Conservation (phyloP, 1,284 basidiomycete genomes). For the Moniliella sp. region DNA sequence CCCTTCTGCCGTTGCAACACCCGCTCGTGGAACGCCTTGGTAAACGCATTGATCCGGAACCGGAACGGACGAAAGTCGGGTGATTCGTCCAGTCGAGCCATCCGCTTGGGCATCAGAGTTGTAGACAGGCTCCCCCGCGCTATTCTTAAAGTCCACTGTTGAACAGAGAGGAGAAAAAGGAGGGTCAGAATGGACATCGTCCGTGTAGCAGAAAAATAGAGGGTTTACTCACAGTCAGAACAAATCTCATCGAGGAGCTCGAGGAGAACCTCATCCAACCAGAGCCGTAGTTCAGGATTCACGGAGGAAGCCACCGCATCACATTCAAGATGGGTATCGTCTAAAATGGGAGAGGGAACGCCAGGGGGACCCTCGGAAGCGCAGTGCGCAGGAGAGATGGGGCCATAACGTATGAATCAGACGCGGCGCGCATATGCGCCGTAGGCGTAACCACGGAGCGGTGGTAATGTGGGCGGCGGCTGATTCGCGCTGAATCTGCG, state of each 20-base stretch:
- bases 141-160: conserved; percentile 69
- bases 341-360: no score
- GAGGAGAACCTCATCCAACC: conserved; percentile 75
- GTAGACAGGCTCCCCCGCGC: conserved; percentile 86
- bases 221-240: conserved; percentile 55
- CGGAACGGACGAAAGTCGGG: conserved; percentile 95
- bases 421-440: no score
- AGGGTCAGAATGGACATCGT: conserved; percentile 1
- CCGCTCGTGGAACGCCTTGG: conserved; percentile 81
- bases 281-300: conserved; percentile 53
- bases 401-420: no score
- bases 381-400: no score
- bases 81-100: conserved; percentile 44
- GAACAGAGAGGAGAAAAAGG: neutral
- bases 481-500: no score
- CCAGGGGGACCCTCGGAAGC: no score
- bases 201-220: conserved; percentile 3
- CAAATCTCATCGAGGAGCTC: conserved; percentile 70
- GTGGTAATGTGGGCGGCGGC: no score
- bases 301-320: no score
- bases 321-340: no score
- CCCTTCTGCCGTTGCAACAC: conserved; percentile 46
- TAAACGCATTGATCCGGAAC: conserved; percentile 95
- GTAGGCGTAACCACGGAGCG: no score
- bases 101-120: conserved; percentile 69